Conservation (phyloP, 805 yeast species). For the Pichia ethanolica region DNA sequence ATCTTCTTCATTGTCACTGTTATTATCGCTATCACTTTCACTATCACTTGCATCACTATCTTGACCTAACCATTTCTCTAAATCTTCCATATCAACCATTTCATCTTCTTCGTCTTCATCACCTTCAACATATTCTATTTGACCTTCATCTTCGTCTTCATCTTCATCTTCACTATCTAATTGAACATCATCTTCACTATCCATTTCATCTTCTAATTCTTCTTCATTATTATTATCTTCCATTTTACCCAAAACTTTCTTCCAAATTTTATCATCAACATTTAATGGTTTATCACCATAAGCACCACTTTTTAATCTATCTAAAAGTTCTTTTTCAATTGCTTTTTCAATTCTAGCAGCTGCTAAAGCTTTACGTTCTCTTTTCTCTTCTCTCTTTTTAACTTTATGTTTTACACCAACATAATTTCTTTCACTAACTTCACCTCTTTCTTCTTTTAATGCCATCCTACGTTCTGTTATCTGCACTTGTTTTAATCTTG, state of each 20-base stretch:
- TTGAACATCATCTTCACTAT: constrained; percentile 63
- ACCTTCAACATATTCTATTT: constrained; percentile 83
- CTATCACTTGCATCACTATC: constrained; percentile 21
- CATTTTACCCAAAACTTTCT: constrained; percentile 73
- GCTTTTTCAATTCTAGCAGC: constrained; percentile 97
- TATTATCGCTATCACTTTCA: constrained; percentile 19
- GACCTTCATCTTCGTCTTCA: constrained; percentile 49
- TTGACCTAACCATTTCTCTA: constrained; percentile 72
- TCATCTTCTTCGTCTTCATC: constrained; percentile 88
- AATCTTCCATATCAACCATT: constrained; percentile 85
- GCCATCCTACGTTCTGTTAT: constrained; percentile 92
- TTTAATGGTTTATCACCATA: constrained; percentile 97
- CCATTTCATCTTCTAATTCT: constrained; percentile 66
- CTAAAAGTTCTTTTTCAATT: constrained; percentile 90
- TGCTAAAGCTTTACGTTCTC: constrained; percentile 93
- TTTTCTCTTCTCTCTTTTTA: constrained; percentile 84
- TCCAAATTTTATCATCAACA: constrained; percentile 95
- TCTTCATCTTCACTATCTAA: constrained; percentile 59
- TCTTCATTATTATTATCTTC: constrained; percentile 48
- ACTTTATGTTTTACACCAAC: constrained; percentile 93
- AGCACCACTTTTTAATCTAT: constrained; percentile 93
- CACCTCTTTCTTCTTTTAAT: constrained; percentile 58
- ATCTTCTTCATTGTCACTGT: constrained; percentile 27
- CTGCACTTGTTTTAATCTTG: constrained; percentile 91
- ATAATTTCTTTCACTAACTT: constrained; percentile 64